Percentiles rank a stretch among this genome's conserved stretches.
Evolutionary conservation across 306 rosid species (phyloP).

Genomic region (Cercis canadensis): DNA sequence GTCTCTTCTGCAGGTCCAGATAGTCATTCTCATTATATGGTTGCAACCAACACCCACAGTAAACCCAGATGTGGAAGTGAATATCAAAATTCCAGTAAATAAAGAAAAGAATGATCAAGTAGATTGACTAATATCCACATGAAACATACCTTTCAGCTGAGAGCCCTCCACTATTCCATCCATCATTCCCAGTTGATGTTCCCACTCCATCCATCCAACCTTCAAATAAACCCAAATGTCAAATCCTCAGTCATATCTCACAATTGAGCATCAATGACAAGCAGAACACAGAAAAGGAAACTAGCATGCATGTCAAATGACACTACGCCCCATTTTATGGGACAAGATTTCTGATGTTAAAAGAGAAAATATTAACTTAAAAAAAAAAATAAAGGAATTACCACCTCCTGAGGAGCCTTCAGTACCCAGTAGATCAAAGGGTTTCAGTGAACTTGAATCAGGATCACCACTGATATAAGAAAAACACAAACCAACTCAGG

Average conservation of each 20-base stretch:
- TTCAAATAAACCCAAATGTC: constrained; percentile 41
- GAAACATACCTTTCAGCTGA: constrained; percentile 64
- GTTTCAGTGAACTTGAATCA: constrained; percentile 63
- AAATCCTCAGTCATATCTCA: constrained; percentile 32
- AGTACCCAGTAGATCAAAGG: constrained; percentile 72
- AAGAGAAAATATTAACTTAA: constrained; percentile 16
- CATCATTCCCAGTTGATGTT: constrained; percentile 62
- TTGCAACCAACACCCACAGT: neutral
- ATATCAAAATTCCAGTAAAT: constrained; percentile 2
- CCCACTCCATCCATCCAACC: constrained; percentile 81
- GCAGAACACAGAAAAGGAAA: constrained; percentile 19
- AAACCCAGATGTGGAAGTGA: neutral
- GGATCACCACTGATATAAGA: constrained; percentile 58
- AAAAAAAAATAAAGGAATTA: constrained; percentile 35
- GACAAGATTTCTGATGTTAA: neutral
- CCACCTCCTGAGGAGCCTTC: constrained; percentile 78
- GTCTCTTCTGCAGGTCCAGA: neutral
- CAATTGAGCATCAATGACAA: constrained; percentile 23
- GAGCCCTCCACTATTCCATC: constrained; percentile 64
- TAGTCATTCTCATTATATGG: constrained; percentile 3
- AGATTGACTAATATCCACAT: constrained; percentile 23
- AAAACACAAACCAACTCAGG: constrained; percentile 36
- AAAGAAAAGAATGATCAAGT: constrained; percentile 9
- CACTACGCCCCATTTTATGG: neutral
- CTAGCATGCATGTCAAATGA: constrained; percentile 10